Percentiles rank a stretch among this genome's conserved stretches.
These are phyloP conservation scores for Colletotrichum plurivorum DNA, from an alignment of 2,329 filamentous ascomycete species.

Conservation along the genomic window DNA sequence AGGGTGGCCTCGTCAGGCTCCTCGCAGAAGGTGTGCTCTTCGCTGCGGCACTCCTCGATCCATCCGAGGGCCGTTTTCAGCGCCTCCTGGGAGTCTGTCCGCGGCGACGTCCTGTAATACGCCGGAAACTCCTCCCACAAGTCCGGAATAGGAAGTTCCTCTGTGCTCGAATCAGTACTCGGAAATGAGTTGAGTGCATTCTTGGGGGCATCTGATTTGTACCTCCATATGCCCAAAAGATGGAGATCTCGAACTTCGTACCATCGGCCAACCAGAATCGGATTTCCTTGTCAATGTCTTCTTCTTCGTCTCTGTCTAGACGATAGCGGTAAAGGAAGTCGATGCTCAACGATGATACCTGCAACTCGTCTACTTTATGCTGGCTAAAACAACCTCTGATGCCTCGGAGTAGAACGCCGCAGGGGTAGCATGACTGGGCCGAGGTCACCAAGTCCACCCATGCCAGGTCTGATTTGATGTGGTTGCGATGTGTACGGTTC, in stretches of 20 bases:
- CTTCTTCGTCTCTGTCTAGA: neutral
- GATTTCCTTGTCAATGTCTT: constrained; percentile 7
- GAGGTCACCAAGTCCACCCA: neutral
- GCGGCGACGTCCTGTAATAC: constrained; percentile 2
- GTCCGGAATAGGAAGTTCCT: neutral
- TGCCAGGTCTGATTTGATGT: neutral
- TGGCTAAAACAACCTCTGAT: neutral
- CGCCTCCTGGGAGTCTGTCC: constrained; percentile 1
- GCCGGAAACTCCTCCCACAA: neutral
- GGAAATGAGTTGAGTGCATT: no score
- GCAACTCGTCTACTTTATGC: neutral
- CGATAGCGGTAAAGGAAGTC: neutral
- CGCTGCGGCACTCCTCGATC: neutral
- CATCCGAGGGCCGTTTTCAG: neutral
- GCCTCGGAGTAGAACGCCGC: constrained; percentile 5
- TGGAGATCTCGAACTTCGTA: constrained; percentile 2
- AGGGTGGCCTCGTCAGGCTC: neutral
- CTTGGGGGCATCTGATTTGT: no score
- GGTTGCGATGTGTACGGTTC: neutral
- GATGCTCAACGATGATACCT: neutral
- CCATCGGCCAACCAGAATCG: constrained; percentile 4
- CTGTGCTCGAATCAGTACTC: neutral
- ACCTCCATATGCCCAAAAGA: neutral
- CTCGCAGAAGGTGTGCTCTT: neutral
- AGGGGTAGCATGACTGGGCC: neutral